These are phyloP conservation scores for Thelonectria olida DNA, from an alignment of 2,329 filamentous ascomycete species.

Conservation along the genomic window DNA sequence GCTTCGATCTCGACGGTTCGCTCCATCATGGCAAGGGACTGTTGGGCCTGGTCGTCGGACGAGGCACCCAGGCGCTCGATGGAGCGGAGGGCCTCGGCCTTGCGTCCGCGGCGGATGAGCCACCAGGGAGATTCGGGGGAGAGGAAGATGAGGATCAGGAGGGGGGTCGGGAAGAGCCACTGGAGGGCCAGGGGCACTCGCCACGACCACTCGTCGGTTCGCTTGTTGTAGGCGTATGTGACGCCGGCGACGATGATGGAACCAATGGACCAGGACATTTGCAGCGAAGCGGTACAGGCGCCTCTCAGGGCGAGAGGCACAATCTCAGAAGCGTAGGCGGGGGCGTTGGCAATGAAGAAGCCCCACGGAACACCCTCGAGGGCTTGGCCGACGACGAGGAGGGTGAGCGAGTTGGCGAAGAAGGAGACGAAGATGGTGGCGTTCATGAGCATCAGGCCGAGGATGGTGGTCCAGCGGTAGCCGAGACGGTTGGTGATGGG, in stretches of 20 bases:
- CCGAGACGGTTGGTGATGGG: constrained; percentile 45
- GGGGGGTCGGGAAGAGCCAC: constrained; percentile 59
- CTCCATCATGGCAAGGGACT: constrained; percentile 65
- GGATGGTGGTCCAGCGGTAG: constrained; percentile 46
- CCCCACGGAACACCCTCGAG: constrained; percentile 69
- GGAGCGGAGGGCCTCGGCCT: constrained; percentile 51
- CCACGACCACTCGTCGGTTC: constrained; percentile 35
- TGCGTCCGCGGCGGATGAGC: constrained; percentile 46
- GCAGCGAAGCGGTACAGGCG: constrained; percentile 64
- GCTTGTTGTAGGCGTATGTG: constrained; percentile 59
- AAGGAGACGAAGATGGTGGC: constrained; percentile 57
- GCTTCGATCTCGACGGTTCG: constrained; percentile 62
- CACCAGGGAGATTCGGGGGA: constrained; percentile 18
- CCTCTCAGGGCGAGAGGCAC: constrained; percentile 64
- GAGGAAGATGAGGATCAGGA: constrained; percentile 12
- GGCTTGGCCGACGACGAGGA: constrained; percentile 60
- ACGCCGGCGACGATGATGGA: constrained; percentile 66
- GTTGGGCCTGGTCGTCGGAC: constrained; percentile 22
- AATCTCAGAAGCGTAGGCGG: constrained; percentile 67
- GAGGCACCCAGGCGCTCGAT: constrained; percentile 55
- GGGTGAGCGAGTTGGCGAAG: constrained; percentile 51
- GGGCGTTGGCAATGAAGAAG: constrained; percentile 68
- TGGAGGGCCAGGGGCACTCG: constrained; percentile 63
- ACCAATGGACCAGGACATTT: constrained; percentile 71
- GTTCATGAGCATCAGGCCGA: constrained; percentile 48